Evolutionary conservation across 345 rosid genomes (phyloP).

Genomic region (thale cress (Arabidopsis thaliana)): TAIR10.1 NC_003071.7:11239001-11239500

Average conservation of each 20-base stretch:
- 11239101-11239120: not conserved
- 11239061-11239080: not conserved
- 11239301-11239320: conserved; percentile 14
- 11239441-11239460: conserved; percentile 63
- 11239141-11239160: conserved; percentile 27
- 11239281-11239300: conserved; percentile 8
- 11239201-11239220: conserved; percentile 21
- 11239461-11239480: conserved; percentile 66
- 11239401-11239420: conserved; percentile 17
- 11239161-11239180: conserved; percentile 34
- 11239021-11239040: not conserved
- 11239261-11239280: conserved; percentile 37
- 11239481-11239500: conserved; percentile 69
- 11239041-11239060: not conserved
- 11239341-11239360: conserved; percentile 32
- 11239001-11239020: not conserved
- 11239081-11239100: not conserved
- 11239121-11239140: not conserved
- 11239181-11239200: conserved; percentile 3
- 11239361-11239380: conserved; percentile 17
- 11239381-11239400: conserved; percentile 1
- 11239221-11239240: conserved; percentile 37
- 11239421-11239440: conserved; percentile 32
- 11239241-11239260: conserved; percentile 34
- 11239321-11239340: conserved; percentile 25